Conservation (phyloP, 108 stramenopile species). For the Skeletonema potamos region DNA sequence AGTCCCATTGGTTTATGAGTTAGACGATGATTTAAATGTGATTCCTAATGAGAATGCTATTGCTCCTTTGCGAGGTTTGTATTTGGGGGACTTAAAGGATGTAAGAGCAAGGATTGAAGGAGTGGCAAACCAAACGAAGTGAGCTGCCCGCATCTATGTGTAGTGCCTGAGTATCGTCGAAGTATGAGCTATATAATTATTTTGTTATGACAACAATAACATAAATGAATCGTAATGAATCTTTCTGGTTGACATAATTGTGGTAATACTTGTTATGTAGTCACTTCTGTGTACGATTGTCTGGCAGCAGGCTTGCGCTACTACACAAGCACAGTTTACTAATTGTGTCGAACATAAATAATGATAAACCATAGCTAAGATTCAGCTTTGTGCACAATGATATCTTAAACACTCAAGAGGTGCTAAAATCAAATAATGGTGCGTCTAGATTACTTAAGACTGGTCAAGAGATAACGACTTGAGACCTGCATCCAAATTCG, state of each 20-base stretch:
- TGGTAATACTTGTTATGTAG: no score
- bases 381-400: no score
- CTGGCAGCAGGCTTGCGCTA: no score
- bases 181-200: background rate
- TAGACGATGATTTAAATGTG: slow-evolving; percentile 91
- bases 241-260: no score
- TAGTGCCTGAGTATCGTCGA: background rate
- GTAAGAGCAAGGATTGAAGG: slow-evolving; percentile 88
- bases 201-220: no score
- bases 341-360: no score
- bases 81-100: slow-evolving; percentile 90
- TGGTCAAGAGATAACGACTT: background rate
- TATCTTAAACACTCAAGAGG: no score
- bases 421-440: background rate
- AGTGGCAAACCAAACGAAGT: slow-evolving; percentile 92
- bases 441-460: background rate
- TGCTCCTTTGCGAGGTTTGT: slow-evolving; percentile 79
- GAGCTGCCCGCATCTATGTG: slow-evolving; percentile 1
- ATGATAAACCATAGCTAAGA: no score
- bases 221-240: no score
- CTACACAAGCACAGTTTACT: no score
- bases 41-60: slow-evolving; percentile 87
- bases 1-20: slow-evolving; percentile 93
- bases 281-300: no score
- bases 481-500: background rate